Conservation (phyloP, 192 early-diverging fungal genomes). For the Coemansia sp. region DNA sequence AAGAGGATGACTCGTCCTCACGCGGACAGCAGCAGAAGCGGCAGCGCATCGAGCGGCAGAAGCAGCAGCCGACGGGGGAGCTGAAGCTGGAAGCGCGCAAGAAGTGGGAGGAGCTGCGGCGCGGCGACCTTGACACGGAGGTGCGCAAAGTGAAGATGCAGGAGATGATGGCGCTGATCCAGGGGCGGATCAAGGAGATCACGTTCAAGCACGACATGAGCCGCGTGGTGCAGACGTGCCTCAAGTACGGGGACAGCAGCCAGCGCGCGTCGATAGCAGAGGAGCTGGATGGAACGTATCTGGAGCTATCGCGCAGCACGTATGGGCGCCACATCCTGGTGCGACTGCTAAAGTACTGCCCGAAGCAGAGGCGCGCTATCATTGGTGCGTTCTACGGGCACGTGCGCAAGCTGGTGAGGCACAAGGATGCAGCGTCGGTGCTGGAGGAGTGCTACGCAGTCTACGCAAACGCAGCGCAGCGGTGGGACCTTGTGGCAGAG, state of each 20-base stretch:
- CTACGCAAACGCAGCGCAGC: slow-evolving; percentile 76
- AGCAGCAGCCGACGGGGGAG: slow-evolving; percentile 59
- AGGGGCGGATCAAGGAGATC: slow-evolving; percentile 81
- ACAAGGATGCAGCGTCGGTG: slow-evolving; percentile 84
- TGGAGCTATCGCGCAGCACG: slow-evolving; percentile 70
- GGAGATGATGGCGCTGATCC: slow-evolving; percentile 78
- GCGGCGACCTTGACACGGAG: slow-evolving; percentile 64
- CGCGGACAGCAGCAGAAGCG: slow-evolving; percentile 2
- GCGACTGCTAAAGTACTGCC: slow-evolving; percentile 84
- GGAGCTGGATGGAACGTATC: slow-evolving; percentile 77
- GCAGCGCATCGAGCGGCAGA: slow-evolving; percentile 28
- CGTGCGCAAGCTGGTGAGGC: slow-evolving; percentile 80
- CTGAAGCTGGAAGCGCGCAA: slow-evolving; percentile 73
- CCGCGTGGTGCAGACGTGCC: slow-evolving; percentile 84
- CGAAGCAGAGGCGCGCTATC: slow-evolving; percentile 66
- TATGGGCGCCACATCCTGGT: slow-evolving; percentile 90
- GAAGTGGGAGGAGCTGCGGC: slow-evolving; percentile 85
- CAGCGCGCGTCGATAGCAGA: slow-evolving; percentile 78
- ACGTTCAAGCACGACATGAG: slow-evolving; percentile 96
- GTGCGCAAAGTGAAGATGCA: slow-evolving; percentile 69
- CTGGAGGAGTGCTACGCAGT: slow-evolving; percentile 84
- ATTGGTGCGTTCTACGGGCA: slow-evolving; percentile 79
- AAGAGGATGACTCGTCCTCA: background rate
- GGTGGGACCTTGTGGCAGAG: slow-evolving; percentile 77
- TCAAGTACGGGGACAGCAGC: slow-evolving; percentile 82